These are phyloP conservation scores for Coprinopsis strossmayeri DNA, from an alignment of 768 basidiomycete genomes.

Conservation along the genomic window DNA sequence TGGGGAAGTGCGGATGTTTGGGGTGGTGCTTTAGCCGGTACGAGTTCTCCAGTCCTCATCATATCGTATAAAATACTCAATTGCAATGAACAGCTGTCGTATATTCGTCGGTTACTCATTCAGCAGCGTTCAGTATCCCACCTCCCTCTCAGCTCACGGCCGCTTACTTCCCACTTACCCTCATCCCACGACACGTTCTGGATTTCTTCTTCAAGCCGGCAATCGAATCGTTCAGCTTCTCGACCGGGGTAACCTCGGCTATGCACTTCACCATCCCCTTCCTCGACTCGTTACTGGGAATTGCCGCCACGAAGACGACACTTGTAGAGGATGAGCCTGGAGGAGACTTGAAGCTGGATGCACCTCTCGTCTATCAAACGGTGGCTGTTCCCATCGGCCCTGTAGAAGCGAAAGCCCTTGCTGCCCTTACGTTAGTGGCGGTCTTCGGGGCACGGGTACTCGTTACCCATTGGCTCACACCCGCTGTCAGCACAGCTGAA, in stretches of 20 bases:
- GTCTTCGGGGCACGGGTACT: conserved; percentile 30
- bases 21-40: conserved; percentile 42
- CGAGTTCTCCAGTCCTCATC: conserved; percentile 10
- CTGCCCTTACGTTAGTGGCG: conserved; percentile 23
- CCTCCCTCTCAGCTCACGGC: conserved; percentile 10
- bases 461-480: conserved; percentile 21
- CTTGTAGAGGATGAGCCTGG: background rate
- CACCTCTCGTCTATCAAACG: background rate
- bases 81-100: conserved; percentile 19
- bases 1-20: conserved; percentile 42
- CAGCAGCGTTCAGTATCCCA: conserved; percentile 22
- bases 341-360: background rate
- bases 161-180: conserved; percentile 15
- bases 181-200: conserved; percentile 15
- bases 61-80: background rate
- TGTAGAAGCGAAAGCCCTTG: conserved; percentile 26
- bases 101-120: conserved; percentile 24
- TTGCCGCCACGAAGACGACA: background rate
- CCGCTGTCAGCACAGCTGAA: too few relatives aligned
- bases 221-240: background rate
- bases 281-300: background rate
- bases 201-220: conserved; percentile 6
- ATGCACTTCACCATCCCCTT: background rate
- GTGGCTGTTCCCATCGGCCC: conserved; percentile 13
- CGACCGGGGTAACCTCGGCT: background rate